phyloP scores from a whole-genome alignment of 805 yeast species.

The Sungouiella blattae region DNA sequence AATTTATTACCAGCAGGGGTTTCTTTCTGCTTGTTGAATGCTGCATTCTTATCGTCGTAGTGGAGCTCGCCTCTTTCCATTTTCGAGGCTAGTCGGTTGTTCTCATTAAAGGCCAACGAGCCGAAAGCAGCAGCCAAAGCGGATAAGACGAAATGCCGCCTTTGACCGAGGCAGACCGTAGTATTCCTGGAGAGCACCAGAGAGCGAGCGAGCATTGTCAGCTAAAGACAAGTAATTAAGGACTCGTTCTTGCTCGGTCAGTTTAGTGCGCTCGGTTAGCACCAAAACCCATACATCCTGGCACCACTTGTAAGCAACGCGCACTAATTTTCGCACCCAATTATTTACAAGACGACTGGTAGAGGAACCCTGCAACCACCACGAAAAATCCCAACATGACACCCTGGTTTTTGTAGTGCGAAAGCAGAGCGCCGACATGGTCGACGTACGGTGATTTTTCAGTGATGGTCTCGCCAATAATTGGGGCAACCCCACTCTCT shows the following conservation, averaged over 20 bases:
- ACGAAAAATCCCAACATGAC: constrained; percentile 10
- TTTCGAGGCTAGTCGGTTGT: constrained; percentile 54
- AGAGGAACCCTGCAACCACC: constrained; percentile 14
- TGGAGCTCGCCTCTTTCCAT: constrained; percentile 53
- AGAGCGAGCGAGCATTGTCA: no score
- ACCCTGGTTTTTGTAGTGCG: constrained; percentile 11
- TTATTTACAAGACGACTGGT: constrained; percentile 6
- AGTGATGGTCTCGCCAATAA: no score
- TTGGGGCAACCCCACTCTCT: not conserved
- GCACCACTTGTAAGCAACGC: no score
- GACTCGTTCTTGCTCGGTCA: no score
- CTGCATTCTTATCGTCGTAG: constrained; percentile 32
- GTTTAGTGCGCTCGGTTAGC: no score
- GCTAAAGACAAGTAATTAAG: no score
- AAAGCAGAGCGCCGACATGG: constrained; percentile 5
- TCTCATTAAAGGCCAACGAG: constrained; percentile 35
- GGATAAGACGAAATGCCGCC: constrained; percentile 11
- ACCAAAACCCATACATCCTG: no score
- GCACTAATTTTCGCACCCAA: constrained; percentile 1
- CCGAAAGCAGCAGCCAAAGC: constrained; percentile 20
- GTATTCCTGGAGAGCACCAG: not conserved
- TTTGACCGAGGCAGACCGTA: constrained; percentile 3
- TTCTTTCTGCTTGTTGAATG: constrained; percentile 20
- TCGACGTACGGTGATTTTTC: constrained; percentile 1
- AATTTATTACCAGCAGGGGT: constrained; percentile 21